phyloP scores from a whole-genome alignment of 176 grass and related monocot genomes.

The Luzula sylvatica region DNA sequence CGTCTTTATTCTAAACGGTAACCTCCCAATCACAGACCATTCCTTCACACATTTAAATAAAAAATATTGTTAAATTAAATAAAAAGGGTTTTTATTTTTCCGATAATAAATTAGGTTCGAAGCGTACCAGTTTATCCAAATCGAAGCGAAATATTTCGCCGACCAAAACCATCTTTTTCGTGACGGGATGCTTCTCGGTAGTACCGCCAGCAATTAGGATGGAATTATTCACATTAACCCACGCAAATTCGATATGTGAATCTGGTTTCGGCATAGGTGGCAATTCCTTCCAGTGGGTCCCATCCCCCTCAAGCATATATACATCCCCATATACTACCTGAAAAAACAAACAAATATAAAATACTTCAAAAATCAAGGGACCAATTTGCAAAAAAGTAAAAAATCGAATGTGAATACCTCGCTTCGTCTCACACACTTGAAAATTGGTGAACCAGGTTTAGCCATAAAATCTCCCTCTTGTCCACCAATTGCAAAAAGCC shows the following conservation, averaged over 20 bases:
- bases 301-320: slow-evolving; percentile 86
- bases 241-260: slow-evolving; percentile 96
- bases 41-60: slow-evolving; percentile 42
- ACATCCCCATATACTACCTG: slow-evolving; percentile 89
- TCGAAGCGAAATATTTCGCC: slow-evolving; percentile 93
- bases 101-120: neutral
- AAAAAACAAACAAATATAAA: slow-evolving; percentile 18
- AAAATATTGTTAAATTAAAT: neutral
- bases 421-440: slow-evolving; percentile 89
- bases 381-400: neutral
- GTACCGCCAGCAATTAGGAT: slow-evolving; percentile 81
- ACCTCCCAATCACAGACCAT: slow-evolving; percentile 69
- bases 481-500: slow-evolving; percentile 82
- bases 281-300: slow-evolving; percentile 65
- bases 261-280: slow-evolving; percentile 81
- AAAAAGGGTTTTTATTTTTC: neutral
- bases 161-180: slow-evolving; percentile 80
- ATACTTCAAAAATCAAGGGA: neutral
- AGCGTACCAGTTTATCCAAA: slow-evolving; percentile 53
- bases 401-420: slow-evolving; percentile 45
- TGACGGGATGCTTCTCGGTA: slow-evolving; percentile 79
- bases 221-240: slow-evolving; percentile 83
- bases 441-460: slow-evolving; percentile 95
- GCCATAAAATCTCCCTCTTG: slow-evolving; percentile 99
- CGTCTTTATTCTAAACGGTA: slow-evolving; percentile 97